These are phyloP conservation scores for Aspergillus candidus DNA, from an alignment of 2,329 filamentous ascomycete genomes.

Conservation along the genomic window DNA sequence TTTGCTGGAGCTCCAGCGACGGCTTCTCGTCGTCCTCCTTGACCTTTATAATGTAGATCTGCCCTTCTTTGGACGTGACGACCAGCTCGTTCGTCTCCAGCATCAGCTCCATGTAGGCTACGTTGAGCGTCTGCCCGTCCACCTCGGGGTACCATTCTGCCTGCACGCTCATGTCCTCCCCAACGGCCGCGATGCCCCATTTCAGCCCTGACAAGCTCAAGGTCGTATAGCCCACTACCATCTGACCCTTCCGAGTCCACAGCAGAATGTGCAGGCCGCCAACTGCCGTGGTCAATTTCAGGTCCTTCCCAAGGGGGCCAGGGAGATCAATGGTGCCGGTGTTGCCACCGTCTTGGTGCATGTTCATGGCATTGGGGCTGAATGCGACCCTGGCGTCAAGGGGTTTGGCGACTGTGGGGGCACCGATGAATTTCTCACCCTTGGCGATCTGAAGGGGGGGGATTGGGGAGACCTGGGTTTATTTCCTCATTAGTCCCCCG, in stretches of 20 bases:
- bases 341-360: conserved; percentile 2
- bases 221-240: conserved; percentile 1
- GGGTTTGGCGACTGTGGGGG: neutral
- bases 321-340: conserved; percentile 1
- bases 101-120: conserved; percentile 1
- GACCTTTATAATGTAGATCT: conserved; percentile 1
- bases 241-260: neutral
- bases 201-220: neutral
- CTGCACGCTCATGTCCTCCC: neutral
- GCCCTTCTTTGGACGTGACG: neutral
- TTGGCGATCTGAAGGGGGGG: neutral
- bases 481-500: no score
- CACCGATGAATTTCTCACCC: conserved; percentile 2
- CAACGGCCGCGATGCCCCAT: neutral
- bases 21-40: neutral
- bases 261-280: neutral
- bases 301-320: neutral
- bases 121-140: neutral
- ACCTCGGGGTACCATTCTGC: neutral
- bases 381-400: neutral
- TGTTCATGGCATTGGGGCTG: neutral
- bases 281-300: neutral
- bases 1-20: neutral
- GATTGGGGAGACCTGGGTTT: neutral
- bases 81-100: conserved; percentile 1